These are phyloP conservation scores for Endoconidiophora laricicola DNA, from an alignment of 2,329 filamentous ascomycete genomes.

Conservation along the genomic window DNA sequence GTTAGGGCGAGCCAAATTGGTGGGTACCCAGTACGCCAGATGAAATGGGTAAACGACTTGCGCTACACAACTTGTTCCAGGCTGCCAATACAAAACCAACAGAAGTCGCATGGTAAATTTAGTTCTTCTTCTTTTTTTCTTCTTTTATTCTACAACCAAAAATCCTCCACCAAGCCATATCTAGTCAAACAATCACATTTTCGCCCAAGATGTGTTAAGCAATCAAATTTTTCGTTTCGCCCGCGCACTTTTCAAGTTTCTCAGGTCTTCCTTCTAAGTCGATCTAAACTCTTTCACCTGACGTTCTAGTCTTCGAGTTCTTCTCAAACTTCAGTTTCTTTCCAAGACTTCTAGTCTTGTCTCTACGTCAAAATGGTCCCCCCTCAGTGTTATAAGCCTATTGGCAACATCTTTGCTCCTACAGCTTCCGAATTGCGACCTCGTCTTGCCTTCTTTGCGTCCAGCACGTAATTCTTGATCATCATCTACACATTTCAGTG, in stretches of 20 bases:
- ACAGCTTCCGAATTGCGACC: constrained; percentile 50
- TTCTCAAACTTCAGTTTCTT: constrained; percentile 44
- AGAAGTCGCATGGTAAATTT: not conserved
- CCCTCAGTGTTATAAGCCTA: constrained; percentile 47
- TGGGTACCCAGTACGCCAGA: too few relatives aligned
- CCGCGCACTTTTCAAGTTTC: constrained; percentile 5
- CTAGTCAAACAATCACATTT: constrained; percentile 19
- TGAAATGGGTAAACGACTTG: too few relatives aligned
- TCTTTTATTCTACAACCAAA: constrained; percentile 23
- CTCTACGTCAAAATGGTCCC: constrained; percentile 64
- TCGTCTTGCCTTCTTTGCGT: constrained; percentile 56
- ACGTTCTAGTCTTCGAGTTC: constrained; percentile 26
- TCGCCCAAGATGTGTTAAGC: constrained; percentile 44
- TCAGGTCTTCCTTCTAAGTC: constrained; percentile 37
- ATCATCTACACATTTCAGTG: not conserved
- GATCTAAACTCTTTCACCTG: constrained; percentile 51
- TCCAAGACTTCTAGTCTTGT: constrained; percentile 60
- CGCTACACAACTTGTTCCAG: too few relatives aligned
- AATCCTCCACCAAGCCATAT: constrained; percentile 19
- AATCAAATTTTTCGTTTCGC: constrained; percentile 23
- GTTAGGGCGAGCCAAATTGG: too few relatives aligned
- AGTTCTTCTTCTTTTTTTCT: constrained; percentile 19
- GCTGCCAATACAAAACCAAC: constrained; percentile 13
- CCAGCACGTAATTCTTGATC: constrained; percentile 20
- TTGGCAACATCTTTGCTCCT: constrained; percentile 45